Evolutionary conservation across 805 yeast genomes (phyloP), one percentile per base, ranked within the genome.

Genomic region (Metschnikowia bowlesiae): DNA sequence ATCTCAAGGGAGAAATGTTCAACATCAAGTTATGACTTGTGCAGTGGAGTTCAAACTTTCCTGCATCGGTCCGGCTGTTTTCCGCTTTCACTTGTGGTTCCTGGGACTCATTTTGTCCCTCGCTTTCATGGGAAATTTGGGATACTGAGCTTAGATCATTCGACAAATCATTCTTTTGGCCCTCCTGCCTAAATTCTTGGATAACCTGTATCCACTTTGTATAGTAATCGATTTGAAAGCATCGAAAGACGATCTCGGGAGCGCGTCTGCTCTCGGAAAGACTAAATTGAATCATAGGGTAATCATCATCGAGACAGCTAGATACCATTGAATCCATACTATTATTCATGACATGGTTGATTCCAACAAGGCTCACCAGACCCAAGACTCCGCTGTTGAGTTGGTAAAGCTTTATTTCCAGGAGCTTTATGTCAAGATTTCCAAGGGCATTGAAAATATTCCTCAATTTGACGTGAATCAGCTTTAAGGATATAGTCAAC

Each of bases 1-100:
- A 62, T 48, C 84, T 66, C 8, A 81, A 80, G 0, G 97, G 96
- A 29, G 73, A 76, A 28, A 89, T 60, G 0, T 87, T 87, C 33
- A 89, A 52, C 0, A 80, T 71, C 51, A 85, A 78, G 51, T 86
- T 86, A 10, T 75, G 61, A 26, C 81, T 60, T 1, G 67, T 60
- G 30, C 76, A 50, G 37, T 70, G 58, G 22, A 70, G 48, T 39
- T 71, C 75, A 16, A 44, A 35, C 34, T 28, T 44, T 7, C 34
- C 40, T 2, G 39, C 16, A 8, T 42, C 45, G 13, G 26, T 10
- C 30, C n/a, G 22, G n/a, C 10, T 33, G 16, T 42, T 26, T 13
- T 22, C 31, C 6, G 14, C n/a, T 18, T 42, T n/a, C 3, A 18
- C 3, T 13, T 6, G 34, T n/a, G 37, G 18, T 8, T 41, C 28